phyloP scores from a whole-genome alignment of 768 basidiomycete species.

The Suillus decipiens region DNA sequence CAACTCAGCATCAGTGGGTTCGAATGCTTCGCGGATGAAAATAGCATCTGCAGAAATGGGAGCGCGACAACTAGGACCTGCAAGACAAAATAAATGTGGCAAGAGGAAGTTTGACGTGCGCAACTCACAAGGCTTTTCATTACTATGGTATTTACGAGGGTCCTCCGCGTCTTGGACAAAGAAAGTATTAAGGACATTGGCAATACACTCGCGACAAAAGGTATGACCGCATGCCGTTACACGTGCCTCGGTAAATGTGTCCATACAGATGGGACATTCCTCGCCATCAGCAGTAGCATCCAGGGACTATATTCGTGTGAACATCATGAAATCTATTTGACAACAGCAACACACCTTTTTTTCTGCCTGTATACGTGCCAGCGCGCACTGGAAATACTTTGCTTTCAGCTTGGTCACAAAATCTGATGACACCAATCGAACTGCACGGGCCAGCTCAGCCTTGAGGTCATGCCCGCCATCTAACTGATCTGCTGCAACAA shows the following conservation, averaged over 20 bases:
- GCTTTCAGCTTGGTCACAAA: conserved; percentile 54
- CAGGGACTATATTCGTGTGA: conserved; percentile 37
- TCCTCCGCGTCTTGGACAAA: conserved; percentile 38
- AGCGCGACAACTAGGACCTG: conserved; percentile 64
- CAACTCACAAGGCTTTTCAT: conserved; percentile 54
- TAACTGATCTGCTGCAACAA: conserved; percentile 42
- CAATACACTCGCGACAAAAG: conserved; percentile 63
- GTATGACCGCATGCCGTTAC: conserved; percentile 61
- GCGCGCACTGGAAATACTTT: conserved; percentile 43
- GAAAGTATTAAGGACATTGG: conserved; percentile 46
- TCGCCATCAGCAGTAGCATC: conserved; percentile 53
- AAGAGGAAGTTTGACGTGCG: background rate
- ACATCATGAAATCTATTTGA: background rate
- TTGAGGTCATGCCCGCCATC: conserved; percentile 32
- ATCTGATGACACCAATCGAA: conserved; percentile 41
- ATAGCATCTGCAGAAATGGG: conserved; percentile 47
- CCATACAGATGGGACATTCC: conserved; percentile 68
- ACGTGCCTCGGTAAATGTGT: conserved; percentile 52
- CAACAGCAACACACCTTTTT: conserved; percentile 41
- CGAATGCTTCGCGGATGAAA: conserved; percentile 61
- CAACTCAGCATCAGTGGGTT: conserved; percentile 54
- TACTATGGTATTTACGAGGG: conserved; percentile 34
- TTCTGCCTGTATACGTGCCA: conserved; percentile 53
- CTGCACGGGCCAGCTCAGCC: conserved; percentile 48
- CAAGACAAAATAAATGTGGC: conserved; percentile 1